Conservation (phyloP, 495 filamentous ascomycete species). For the Lophiotrema nucula region DNA sequence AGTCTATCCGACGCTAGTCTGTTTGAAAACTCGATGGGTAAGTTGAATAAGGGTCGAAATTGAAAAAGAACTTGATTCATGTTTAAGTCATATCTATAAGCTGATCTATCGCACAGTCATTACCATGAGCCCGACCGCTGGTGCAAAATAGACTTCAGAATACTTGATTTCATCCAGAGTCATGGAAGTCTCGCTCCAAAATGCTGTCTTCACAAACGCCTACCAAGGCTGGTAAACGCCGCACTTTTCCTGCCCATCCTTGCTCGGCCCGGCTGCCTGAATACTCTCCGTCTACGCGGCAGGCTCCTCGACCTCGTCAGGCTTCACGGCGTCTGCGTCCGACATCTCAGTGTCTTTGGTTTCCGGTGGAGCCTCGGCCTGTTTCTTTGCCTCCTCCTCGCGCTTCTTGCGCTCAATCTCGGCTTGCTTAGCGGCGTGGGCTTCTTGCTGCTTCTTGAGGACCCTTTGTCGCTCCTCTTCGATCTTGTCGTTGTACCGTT, state of each 20-base stretch:
- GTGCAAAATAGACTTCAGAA: no score
- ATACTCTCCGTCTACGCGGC: constrained; percentile 12
- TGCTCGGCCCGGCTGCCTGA: no score
- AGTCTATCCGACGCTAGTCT: no score
- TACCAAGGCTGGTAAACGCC: no score
- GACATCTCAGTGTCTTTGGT: constrained; percentile 45
- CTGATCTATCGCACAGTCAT: background rate
- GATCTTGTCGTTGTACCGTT: constrained; percentile 91
- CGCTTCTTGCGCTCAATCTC: constrained; percentile 71
- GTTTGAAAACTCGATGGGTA: no score
- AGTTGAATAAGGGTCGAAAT: no score
- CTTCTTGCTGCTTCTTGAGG: constrained; percentile 75
- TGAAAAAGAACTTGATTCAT: no score
- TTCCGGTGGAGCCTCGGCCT: constrained; percentile 49
- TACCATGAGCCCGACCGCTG: no score
- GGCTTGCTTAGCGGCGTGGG: constrained; percentile 42
- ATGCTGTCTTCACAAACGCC: background rate
- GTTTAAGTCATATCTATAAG: background rate
- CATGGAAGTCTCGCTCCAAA: no score
- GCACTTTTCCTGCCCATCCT: no score
- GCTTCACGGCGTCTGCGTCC: constrained; percentile 41
- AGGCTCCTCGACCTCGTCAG: constrained; percentile 42
- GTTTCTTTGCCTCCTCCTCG: constrained; percentile 65
- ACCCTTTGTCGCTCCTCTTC: constrained; percentile 82
- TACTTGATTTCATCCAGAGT: no score